Evolutionary conservation across 306 rosid genomes (phyloP).

Genomic region (Casuarina glauca): DNA sequence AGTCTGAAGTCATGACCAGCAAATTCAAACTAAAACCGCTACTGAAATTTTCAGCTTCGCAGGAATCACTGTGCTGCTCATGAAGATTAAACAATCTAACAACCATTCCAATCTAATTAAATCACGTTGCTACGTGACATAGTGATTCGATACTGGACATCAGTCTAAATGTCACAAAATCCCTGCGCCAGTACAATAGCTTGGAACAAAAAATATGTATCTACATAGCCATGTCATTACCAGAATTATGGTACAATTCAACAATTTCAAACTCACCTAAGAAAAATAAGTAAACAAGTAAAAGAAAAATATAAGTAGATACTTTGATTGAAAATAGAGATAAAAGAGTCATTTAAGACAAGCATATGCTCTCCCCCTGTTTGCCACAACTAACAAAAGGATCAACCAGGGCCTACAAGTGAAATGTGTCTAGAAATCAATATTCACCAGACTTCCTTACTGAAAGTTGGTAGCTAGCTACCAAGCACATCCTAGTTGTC

Average conservation of each 20-base stretch:
- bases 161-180: background rate
- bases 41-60: background rate
- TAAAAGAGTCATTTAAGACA: background rate
- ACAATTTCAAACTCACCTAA: too few species aligned
- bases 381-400: background rate
- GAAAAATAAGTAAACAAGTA: too few species aligned
- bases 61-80: background rate
- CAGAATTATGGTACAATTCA: background rate
- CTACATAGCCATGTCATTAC: background rate
- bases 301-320: too few species aligned
- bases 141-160: background rate
- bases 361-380: background rate
- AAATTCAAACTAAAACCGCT: background rate
- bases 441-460: background rate
- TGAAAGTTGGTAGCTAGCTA: background rate
- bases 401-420: background rate
- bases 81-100: background rate
- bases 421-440: background rate
- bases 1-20: background rate
- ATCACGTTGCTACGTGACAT: conserved; percentile 1
- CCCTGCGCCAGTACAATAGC: background rate
- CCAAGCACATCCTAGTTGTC: background rate
- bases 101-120: background rate
- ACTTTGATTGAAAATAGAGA: too few species aligned
- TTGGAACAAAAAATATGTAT: too few species aligned